Evolutionary conservation across 1,139 yeast species (phyloP), one percentile per base, ranked within the genome.

Genomic region (Debaryomyces subglobosus): DNA sequence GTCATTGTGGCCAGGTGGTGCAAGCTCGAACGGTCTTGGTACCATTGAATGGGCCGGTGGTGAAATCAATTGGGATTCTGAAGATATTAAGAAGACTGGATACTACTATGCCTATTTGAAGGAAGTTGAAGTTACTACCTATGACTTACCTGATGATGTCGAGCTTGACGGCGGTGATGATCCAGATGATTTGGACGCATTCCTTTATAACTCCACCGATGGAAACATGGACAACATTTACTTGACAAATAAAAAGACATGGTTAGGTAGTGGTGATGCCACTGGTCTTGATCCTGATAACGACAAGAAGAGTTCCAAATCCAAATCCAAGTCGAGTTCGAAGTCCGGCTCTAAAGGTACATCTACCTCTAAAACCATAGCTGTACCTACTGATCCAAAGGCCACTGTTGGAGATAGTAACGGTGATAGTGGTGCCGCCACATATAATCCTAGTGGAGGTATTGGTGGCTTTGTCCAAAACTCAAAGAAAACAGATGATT

Each of bases 21-120:
- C 78, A 52, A 69, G 82, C 23, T 59, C 75, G 43, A 82, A 81
- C 63, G 84, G 83, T 33, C 68, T 72, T 40, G 98, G 97, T 64
- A 92, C 97, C 15, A 77, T 85, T 54, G 86, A 81, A 56, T 92
- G 98, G 97, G 96, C 97, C 34, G 97, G 98, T 64, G 98, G 97
- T 62, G 71, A 61, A 5, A 82, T 91, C 50, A 80, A 90, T 71
- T 92, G 97, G 97, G 71, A 85, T 65, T 78, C 94, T 29, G 67
- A 75, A 5, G 97, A 90, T 67, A 82, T 90, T 52, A 60, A 74
- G 52, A 72, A 86, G 50, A 80, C 85, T 45, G 97, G 97, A 24
- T 91, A 90, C 71, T 85, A 82, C 69, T 89, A 83, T 63, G 84
- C 88, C 34, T 76, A 80, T 52, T 60, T 91, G 45, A 77, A 85